These are phyloP conservation scores for Elsinoe ampelina DNA, from an alignment of 2,329 filamentous ascomycete species.

Conservation along the genomic window DNA sequence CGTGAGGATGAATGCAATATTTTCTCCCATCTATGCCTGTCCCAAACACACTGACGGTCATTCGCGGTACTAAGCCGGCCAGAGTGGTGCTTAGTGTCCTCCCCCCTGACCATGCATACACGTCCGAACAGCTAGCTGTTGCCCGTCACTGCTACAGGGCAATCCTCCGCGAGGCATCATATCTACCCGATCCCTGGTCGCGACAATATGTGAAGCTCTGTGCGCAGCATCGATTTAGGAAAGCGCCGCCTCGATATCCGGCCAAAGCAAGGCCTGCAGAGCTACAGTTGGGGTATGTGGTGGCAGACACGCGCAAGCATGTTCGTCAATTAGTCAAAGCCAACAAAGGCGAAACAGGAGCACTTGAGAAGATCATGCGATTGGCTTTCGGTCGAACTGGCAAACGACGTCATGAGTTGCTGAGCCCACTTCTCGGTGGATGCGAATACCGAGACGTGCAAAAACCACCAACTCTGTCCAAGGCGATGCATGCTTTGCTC, in stretches of 20 bases:
- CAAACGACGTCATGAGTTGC: constrained; percentile 40
- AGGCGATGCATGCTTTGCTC: constrained; percentile 23
- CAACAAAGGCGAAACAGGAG: constrained; percentile 45
- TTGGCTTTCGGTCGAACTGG: constrained; percentile 51
- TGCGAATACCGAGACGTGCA: constrained; percentile 19
- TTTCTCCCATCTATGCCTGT: not conserved
- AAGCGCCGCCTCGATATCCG: no score
- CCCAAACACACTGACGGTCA: not conserved
- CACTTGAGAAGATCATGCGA: constrained; percentile 44
- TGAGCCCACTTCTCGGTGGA: constrained; percentile 26
- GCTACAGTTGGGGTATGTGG: not conserved
- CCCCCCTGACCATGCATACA: not conserved
- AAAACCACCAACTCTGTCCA: constrained; percentile 27
- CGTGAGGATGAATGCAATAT: no score
- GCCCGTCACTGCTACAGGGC: not conserved
- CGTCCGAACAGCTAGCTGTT: not conserved
- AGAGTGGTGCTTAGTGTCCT: not conserved
- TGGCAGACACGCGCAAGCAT: constrained; percentile 27
- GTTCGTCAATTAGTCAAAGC: constrained; percentile 42
- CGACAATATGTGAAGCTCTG: not conserved
- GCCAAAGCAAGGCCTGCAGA: not conserved
- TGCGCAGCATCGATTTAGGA: not conserved
- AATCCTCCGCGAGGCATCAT: constrained; percentile 6
- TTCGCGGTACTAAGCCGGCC: not conserved
- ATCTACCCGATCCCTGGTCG: constrained; percentile 4